These are phyloP conservation scores for Thymus mandschuricus DNA, from an alignment of 257 asterid genomes.

Conservation along the genomic window DNA sequence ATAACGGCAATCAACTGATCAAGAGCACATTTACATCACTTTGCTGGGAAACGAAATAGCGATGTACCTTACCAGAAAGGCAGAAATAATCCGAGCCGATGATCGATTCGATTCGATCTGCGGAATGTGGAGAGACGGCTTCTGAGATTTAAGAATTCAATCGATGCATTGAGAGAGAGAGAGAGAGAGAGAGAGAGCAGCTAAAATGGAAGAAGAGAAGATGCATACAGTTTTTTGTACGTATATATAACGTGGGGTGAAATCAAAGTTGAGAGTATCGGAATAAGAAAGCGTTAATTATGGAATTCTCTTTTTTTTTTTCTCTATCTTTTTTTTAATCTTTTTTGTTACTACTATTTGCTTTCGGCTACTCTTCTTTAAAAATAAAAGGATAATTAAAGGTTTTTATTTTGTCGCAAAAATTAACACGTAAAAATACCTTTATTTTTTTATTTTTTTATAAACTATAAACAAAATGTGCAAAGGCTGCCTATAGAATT, in stretches of 20 bases:
- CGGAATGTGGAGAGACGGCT: conserved; percentile 11
- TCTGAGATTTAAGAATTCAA: conserved; percentile 33
- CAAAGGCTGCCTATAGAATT: too few species aligned
- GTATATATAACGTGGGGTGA: conserved; percentile 30
- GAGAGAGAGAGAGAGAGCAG: conserved; percentile 23
- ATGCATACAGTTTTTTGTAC: conserved; percentile 29
- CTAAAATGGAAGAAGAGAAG: conserved; percentile 27
- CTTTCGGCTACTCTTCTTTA: too few species aligned
- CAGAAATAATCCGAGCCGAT: conserved; percentile 26
- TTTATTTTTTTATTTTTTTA: too few species aligned
- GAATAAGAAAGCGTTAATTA: conserved; percentile 32
- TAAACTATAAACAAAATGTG: too few species aligned
- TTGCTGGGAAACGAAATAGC: conserved; percentile 19
- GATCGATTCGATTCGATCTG: conserved; percentile 40
- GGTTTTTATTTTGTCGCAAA: too few species aligned
- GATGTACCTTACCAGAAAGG: conserved; percentile 30
- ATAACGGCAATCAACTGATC: conserved; percentile 32
- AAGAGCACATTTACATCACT: conserved; percentile 9
- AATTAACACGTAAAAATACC: too few species aligned
- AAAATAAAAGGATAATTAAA: too few species aligned
- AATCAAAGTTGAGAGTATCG: not conserved
- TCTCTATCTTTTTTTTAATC: too few species aligned
- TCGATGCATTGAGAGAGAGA: not conserved
- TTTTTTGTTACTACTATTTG: too few species aligned
- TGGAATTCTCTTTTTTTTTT: not conserved